Base-by-base conservation (phyloP, 1,284 basidiomycete genomes). In the Microbotryum violaceum region DNA sequence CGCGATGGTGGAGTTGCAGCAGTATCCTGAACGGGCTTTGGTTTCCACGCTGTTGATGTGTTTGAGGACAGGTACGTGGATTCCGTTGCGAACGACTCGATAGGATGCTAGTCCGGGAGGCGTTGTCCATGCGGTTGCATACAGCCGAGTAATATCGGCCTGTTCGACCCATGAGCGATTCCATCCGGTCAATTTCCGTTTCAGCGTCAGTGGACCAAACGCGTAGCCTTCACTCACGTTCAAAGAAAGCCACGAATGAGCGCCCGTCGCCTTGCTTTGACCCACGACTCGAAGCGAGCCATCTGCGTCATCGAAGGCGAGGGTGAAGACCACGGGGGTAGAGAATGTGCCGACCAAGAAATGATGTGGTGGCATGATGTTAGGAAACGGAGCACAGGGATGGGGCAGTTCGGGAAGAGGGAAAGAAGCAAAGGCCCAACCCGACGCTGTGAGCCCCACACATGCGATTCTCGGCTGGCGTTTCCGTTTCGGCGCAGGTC, bases 341-440 rank as follows among this genome's bases (percentile, higher is more conserved):
- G 72, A 70, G 70, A 75, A 75, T 0, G 74, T 74, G 37, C 74
- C 72, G 33, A 75, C 63, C 58, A 75, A 57, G 44, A 74, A 58
- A 49, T 70, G 60, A 59, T 67, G 62, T 2, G 49, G 46, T 31
- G 63, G 31, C 52, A 55, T 56, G 44, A 23, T 21, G 42, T 14
- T 29, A 20, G 27, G 37, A 6, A 16, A 16, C 37, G 37, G 37
- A 42, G 16, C 37, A 42, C 37, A 18, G 16, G 37, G 16, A 6
- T 18, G 16, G 37, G 12, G 16, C 37, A 42, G 12, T 42, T 10
- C 12, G 37, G 14, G 37, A 42, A 42, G 2, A 42, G 12, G 14
- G 37, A n/a, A n/a, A 42, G 37, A 14, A 42, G 37, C 16, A 42
- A 14, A 16, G 16, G 12, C 37, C 37, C 14, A 42, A 42, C 16